Evolutionary conservation across 495 filamentous ascomycete species (phyloP), one percentile per base, ranked within the genome.

Genomic region (Schizothecium vesticola): DNA sequence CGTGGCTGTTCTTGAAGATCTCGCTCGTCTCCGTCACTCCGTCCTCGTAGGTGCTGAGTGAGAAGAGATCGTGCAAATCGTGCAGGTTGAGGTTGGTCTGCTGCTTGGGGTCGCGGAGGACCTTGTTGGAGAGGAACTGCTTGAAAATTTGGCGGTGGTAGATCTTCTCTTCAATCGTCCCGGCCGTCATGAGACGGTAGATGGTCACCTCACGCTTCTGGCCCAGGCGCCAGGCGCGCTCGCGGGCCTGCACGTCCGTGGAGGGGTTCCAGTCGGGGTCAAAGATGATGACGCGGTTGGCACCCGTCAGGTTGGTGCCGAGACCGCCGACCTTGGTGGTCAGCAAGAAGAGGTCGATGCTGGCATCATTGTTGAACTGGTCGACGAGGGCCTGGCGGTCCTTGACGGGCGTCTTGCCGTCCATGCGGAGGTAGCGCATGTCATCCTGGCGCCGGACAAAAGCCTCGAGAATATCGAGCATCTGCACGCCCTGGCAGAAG

Each of bases 261-360:
- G 92, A 95, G 11, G 92, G 93, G 76, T 99, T 97, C 95, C 95
- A 99, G 76, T 99, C 94, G 0, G 95, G 95, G 74, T 99, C 95
- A 70, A 91, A 99, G 65, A 99, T 97, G 74, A 99, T 96, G 65
- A 99, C 93, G 25, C 95, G 90, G 77, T 96, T 91, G 1, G 95
- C 95, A 6, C 95, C 94, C 9, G 95, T 98, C 16, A 99, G 80
- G 72, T 99, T 99, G 59, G 97, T 87, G 6, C 95, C 95, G 36
- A 99, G 84, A 0, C 95, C 95, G 33, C 95, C 95, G 28, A 97
- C 96, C 75, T 93, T 94, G 5, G 95, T 98, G 0, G 95, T 97
- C 12, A 98, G 83, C 24, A 99, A 82, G 78, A 99, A 98, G 4
- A 98, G 87, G 71, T 98, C 88, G 24, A 96, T 78, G 55, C 90